Evolutionary conservation across 2,329 filamentous ascomycete genomes (phyloP).

Genomic region (Aspergillus costaricaensis): DNA sequence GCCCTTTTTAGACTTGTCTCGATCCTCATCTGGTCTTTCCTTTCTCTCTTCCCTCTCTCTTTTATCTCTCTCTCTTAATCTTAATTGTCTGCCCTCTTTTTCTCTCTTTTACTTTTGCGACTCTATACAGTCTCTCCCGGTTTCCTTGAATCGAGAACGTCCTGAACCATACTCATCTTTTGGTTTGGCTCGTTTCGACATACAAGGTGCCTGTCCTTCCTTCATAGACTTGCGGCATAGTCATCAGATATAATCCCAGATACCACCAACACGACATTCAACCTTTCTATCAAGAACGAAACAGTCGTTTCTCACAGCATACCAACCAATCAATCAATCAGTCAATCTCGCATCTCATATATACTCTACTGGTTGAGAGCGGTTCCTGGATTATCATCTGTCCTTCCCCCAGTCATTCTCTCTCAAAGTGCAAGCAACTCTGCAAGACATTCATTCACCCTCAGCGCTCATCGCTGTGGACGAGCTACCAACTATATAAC

Average conservation of each 20-base stretch:
- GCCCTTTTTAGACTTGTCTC: slow-evolving; percentile 31
- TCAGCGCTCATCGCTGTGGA: slow-evolving; percentile 8
- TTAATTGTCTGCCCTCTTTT: slow-evolving; percentile 21
- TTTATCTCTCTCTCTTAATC: slow-evolving; percentile 19
- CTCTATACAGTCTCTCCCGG: slow-evolving; percentile 22
- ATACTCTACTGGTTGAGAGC: slow-evolving; percentile 17
- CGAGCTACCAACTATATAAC: slow-evolving; percentile 16
- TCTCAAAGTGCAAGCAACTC: slow-evolving; percentile 33
- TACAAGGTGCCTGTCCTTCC: slow-evolving; percentile 40
- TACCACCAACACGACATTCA: slow-evolving; percentile 1
- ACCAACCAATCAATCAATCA: too few species aligned
- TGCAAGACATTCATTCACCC: slow-evolving; percentile 26
- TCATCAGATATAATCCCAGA: slow-evolving; percentile 29
- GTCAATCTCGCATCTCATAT: not conserved
- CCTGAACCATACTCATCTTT: slow-evolving; percentile 16
- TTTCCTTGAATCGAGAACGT: slow-evolving; percentile 26
- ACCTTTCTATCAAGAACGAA: not conserved
- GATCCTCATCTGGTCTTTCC: slow-evolving; percentile 35
- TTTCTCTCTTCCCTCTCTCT: slow-evolving; percentile 25
- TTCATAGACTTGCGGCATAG: slow-evolving; percentile 21
- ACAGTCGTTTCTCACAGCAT: slow-evolving; percentile 1
- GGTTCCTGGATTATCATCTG: not conserved
- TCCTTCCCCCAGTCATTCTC: slow-evolving; percentile 39
- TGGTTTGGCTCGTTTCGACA: slow-evolving; percentile 27
- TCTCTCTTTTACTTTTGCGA: slow-evolving; percentile 29